Evolutionary conservation across 2,329 filamentous ascomycete genomes (phyloP).

Genomic region (Aspergillus sp.): DNA sequence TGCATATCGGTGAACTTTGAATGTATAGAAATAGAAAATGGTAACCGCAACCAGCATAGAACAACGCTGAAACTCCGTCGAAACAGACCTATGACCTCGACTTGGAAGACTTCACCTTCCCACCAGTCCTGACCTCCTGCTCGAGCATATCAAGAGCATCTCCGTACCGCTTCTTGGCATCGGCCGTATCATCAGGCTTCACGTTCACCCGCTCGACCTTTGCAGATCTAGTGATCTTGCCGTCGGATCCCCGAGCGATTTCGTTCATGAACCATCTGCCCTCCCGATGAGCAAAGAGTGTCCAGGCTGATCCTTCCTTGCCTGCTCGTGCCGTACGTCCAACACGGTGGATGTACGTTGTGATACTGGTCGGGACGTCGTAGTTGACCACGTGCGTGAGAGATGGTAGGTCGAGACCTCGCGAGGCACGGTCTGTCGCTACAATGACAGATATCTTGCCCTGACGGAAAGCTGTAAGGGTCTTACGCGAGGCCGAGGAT

Average conservation of each 20-base stretch:
- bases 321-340: constrained; percentile 83
- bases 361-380: constrained; percentile 73
- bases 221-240: constrained; percentile 24
- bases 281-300: constrained; percentile 71
- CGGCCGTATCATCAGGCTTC: constrained; percentile 20
- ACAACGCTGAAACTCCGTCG: too few species aligned
- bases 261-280: constrained; percentile 88
- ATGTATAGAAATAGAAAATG: too few species aligned
- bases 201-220: constrained; percentile 24
- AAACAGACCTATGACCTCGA: neutral
- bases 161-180: constrained; percentile 24
- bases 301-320: constrained; percentile 70
- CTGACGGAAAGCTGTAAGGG: constrained; percentile 57
- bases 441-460: constrained; percentile 66
- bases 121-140: constrained; percentile 25
- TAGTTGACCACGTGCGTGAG: constrained; percentile 89
- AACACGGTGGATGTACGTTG: constrained; percentile 83
- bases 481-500: constrained; percentile 60
- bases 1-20: too few species aligned
- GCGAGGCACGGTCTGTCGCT: constrained; percentile 85
- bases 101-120: constrained; percentile 5
- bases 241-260: constrained; percentile 49
- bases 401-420: constrained; percentile 73
- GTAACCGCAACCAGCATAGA: too few species aligned
- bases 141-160: constrained; percentile 30